A percentile compares a stretch with the other conserved stretches of the same genome.
Conservation (phyloP, 208 protist genomes). For the Acanthamoeba lugdunensis region DNA sequence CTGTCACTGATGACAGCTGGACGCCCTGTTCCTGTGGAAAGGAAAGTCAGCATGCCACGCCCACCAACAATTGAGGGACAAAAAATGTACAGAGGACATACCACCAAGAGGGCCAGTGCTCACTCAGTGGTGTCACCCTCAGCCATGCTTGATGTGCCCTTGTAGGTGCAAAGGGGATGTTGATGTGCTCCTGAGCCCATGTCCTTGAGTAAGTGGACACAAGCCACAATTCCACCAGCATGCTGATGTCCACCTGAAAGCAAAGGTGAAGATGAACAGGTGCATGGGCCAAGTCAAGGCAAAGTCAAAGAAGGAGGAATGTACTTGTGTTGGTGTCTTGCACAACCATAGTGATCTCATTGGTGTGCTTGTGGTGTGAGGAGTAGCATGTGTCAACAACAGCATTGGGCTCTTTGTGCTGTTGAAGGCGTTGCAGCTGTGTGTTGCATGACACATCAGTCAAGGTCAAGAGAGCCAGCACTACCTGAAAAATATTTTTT, state of each 20-base stretch:
- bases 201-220: not conserved
- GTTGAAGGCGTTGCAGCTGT: not conserved
- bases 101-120: not conserved
- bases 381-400: not conserved
- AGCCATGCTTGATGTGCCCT: not conserved
- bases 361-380: not conserved
- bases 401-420: not conserved
- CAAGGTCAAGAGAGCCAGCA: not conserved
- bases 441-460: not conserved
- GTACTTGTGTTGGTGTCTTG: not conserved
- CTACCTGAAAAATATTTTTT: not conserved
- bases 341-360: slow-evolving; percentile 9
- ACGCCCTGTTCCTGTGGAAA: not conserved
- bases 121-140: not conserved
- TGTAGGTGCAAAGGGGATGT: slow-evolving; percentile 17
- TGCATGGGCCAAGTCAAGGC: not conserved
- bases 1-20: not conserved
- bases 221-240: not conserved
- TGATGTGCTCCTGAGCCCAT: not conserved
- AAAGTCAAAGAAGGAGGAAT: not conserved
- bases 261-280: not conserved
- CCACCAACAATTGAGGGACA: not conserved
- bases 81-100: not conserved
- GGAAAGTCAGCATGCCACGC: not conserved
- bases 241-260: not conserved